These are phyloP conservation scores for Cicer yamashitae DNA, from an alignment of 306 rosid genomes.

Conservation along the genomic window DNA sequence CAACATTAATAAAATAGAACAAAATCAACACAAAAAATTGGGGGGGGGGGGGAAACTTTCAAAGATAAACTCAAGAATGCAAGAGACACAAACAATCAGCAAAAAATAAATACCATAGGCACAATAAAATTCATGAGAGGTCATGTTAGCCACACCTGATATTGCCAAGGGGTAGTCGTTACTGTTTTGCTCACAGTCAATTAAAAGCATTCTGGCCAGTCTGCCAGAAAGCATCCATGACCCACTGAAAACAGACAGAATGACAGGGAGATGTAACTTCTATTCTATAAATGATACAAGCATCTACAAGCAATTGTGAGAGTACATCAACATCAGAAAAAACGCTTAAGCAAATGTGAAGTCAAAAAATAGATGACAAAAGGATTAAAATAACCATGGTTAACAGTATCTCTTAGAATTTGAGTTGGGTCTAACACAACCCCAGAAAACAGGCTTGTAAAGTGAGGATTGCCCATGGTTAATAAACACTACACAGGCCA, in stretches of 20 bases:
- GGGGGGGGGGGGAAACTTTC: not conserved
- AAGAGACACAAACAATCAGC: slow-evolving; percentile 27
- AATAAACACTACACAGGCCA: too few relatives aligned
- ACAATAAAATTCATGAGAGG: slow-evolving; percentile 30
- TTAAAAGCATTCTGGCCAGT: slow-evolving; percentile 76
- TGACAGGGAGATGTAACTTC: slow-evolving; percentile 30
- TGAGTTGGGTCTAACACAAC: too few relatives aligned
- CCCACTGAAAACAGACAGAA: slow-evolving; percentile 61
- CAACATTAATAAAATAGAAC: not conserved
- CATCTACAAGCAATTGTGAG: not conserved
- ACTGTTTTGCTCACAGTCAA: slow-evolving; percentile 84
- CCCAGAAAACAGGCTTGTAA: too few relatives aligned
- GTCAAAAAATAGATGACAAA: slow-evolving; percentile 18
- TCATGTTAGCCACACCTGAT: slow-evolving; percentile 60
- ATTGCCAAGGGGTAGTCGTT: slow-evolving; percentile 66
- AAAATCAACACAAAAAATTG: not conserved
- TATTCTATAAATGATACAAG: slow-evolving; percentile 16
- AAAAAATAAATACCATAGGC: slow-evolving; percentile 16
- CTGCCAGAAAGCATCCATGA: slow-evolving; percentile 90
- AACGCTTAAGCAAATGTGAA: slow-evolving; percentile 5
- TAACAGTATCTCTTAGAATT: not conserved
- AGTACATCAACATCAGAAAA: slow-evolving; percentile 30
- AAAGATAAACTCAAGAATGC: slow-evolving; percentile 8
- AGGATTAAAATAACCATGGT: slow-evolving; percentile 5
- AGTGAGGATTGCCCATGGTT: too few relatives aligned